Evolutionary conservation across 1,284 basidiomycete species (phyloP), one percentile per base, ranked within the genome.

Genomic region (Ustilago loliicola): DNA sequence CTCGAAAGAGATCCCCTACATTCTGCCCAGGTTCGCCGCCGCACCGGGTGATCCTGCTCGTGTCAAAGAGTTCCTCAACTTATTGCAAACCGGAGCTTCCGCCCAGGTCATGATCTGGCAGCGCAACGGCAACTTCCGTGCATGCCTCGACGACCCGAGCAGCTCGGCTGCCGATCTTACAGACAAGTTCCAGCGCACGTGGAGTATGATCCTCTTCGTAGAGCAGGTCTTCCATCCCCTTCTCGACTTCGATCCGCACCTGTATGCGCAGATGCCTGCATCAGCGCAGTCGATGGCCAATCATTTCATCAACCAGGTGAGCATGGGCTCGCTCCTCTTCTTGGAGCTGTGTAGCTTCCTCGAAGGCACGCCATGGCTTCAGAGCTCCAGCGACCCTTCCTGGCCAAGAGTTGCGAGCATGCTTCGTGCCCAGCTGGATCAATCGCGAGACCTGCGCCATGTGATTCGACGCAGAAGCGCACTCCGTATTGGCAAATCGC

Each of bases 61-160:
- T n/a, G 66, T 77, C 59, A 77, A 77, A 47, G 74, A 77, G 62
- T 59, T 62, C 29, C 52, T 77, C 5, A 56, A 38, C 25, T 11
- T 77, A 27, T 56, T 23, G n/a, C 74, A 77, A 62, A 63, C 50
- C 3, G 74, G 52, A 34, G 69, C 66, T 4, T 55, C 65, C 8
- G 61, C 74, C 10, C 74, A 77, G 34, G 55, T 77, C 52, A 68
- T 77, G 74, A 59, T 66, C 25, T 77, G 74, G 74, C 69, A 69
- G 54, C 74, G 74, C 32, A 68, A 59, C 10, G 74, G 69, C 36
- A 77, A 69, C 58, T 69, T 77, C 32, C 38, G 66, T 21, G 51
- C 59, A 0, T 29, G 51, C 13, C 62, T 77, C 15, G 52, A 72
- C 21, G 36, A 72, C 15, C 59, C 65, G 3, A 53, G 48, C 62